These are phyloP conservation scores for Diaporthe sp. DNA, from an alignment of 2,329 filamentous ascomycete genomes.

Conservation along the genomic window DNA sequence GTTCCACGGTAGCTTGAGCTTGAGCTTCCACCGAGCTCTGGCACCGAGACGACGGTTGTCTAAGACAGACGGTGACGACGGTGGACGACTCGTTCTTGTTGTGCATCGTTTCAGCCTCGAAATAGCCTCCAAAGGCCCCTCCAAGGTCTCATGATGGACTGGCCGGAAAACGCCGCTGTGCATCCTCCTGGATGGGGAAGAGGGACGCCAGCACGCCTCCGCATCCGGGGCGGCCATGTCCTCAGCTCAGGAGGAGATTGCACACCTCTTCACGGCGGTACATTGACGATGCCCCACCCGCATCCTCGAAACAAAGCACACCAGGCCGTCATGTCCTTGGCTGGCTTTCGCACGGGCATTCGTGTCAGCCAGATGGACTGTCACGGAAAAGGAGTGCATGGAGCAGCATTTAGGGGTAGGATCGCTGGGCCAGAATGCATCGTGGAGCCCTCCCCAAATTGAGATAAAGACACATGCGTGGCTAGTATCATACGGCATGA, in stretches of 20 bases:
- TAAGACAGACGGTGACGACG: neutral
- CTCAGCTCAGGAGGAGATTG: constrained; percentile 32
- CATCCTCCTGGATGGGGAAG: neutral
- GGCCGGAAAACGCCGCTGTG: constrained; percentile 9
- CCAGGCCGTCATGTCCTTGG: constrained; percentile 15
- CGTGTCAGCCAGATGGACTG: constrained; percentile 32
- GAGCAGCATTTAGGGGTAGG: constrained; percentile 32
- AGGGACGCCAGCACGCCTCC: neutral
- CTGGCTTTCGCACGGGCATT: constrained; percentile 33
- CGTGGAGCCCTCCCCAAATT: constrained; percentile 26
- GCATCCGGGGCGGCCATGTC: neutral
- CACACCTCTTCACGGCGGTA: constrained; percentile 35
- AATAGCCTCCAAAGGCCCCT: neutral
- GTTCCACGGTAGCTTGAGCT: constrained; percentile 28
- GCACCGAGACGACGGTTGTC: neutral
- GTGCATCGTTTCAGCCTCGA: neutral
- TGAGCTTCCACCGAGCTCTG: constrained; percentile 16
- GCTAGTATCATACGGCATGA: constrained; percentile 1
- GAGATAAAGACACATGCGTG: constrained; percentile 1
- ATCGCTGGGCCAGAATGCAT: constrained; percentile 16
- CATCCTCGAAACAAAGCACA: constrained; percentile 30
- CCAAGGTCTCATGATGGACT: neutral
- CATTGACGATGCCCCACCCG: constrained; percentile 17
- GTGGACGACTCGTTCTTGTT: neutral
- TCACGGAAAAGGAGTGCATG: constrained; percentile 34